Base-by-base conservation (phyloP, 139 green algal species). In the Penium margaritaceum region DNA sequence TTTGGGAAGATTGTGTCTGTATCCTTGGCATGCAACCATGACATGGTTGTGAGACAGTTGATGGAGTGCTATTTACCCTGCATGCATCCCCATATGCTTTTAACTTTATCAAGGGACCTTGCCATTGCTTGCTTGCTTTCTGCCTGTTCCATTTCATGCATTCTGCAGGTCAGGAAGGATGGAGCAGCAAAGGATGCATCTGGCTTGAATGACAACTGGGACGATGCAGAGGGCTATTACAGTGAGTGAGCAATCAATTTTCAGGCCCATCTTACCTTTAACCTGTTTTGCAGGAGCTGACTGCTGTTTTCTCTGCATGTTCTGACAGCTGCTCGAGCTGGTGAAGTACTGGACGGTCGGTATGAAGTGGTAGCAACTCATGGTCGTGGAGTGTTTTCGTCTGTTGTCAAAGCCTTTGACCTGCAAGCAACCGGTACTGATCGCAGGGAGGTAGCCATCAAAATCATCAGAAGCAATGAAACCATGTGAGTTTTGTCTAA, bases 331-430 rank as follows among this genome's bases (percentile, higher is more conserved):
- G 96, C 96, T 81, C 87, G 91, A 72, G 88, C 94, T 27, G 88
- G 94, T 32, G 94, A 97, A 79, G 72, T 96, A 24, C 85, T 97
- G 47, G 86, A 91, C 37, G 75, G 65, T 5, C 84, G 91, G 6
- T 95, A 90, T 66, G 82, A 93, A 77, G 87, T 95, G 63, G 87
- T 82, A 53, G 76, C 78, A 1, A 81, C 82, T 14, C 83, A 89
- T 9, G 90, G 95, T 65, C 89, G 89, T 77, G 95, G 95, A 34
- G 95, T 98, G 9, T 99, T 99, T 83, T 89, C 73, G 46, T 91
- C 82, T 12, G 95, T 99, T 57, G 77, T 99, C 75, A 83, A 89
- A 12, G 94, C 92, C 0, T 77, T 85, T 0, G 94, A 98, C 79
- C 61, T 84, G 51, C 44, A 65, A 39, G 53, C 69, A 1, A 24